Conservation (phyloP, 2,329 filamentous ascomycete genomes). For the Colletotrichum ledebouriae region DNA sequence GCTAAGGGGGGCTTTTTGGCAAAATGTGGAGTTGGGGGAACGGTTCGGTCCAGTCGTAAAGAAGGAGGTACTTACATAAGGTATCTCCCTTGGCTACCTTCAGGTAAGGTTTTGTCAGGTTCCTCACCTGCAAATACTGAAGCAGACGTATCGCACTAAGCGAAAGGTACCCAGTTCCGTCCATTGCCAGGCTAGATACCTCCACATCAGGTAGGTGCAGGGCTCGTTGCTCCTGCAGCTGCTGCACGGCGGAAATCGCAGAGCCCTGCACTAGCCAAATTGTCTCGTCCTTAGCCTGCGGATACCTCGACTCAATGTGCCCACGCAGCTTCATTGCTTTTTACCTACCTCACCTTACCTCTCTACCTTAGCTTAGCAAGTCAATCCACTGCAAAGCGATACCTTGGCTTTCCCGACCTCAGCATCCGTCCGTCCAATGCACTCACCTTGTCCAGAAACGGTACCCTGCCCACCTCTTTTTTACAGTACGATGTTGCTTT, state of each 20-base stretch:
- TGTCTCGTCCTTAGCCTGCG: slow-evolving; percentile 8
- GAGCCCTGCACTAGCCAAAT: neutral
- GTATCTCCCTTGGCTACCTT: neutral
- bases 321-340: slow-evolving; percentile 18
- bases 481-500: slow-evolving; percentile 13
- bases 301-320: slow-evolving; percentile 18
- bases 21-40: slow-evolving; percentile 42
- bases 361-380: neutral
- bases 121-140: neutral
- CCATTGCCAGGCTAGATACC: neutral
- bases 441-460: slow-evolving; percentile 26
- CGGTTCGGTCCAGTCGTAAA: slow-evolving; percentile 35
- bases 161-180: slow-evolving; percentile 1
- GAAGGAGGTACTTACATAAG: slow-evolving; percentile 15
- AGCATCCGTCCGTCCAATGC: slow-evolving; percentile 19
- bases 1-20: slow-evolving; percentile 42
- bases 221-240: slow-evolving; percentile 20
- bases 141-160: slow-evolving; percentile 1
- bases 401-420: slow-evolving; percentile 10
- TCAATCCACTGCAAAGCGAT: neutral
- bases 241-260: too few relatives aligned
- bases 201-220: neutral
- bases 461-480: neutral
- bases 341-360: slow-evolving; percentile 7
- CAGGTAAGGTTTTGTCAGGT: neutral